Evolutionary conservation across 257 asterid species (phyloP).

Genomic region (Lycium ferocissimum): DNA sequence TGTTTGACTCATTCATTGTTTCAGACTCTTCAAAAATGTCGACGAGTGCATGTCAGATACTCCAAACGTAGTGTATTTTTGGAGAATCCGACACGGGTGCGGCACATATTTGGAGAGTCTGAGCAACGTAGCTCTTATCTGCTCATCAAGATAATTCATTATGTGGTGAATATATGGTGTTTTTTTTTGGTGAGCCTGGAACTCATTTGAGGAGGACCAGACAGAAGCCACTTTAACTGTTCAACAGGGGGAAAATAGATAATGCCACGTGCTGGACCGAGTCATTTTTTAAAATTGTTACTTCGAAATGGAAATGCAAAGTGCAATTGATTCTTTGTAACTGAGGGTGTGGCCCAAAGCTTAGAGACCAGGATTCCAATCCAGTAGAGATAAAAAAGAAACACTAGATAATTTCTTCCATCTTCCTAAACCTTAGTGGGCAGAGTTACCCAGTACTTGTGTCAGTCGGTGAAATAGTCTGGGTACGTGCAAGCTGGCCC

Average conservation of each 20-base stretch:
- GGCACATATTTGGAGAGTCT: too few relatives aligned
- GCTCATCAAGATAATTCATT: background rate
- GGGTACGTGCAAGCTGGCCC: background rate
- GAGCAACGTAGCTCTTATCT: background rate
- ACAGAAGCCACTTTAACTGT: conserved; percentile 9
- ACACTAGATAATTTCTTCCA: background rate
- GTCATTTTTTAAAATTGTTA: background rate
- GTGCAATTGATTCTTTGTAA: background rate
- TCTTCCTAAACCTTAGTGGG: background rate
- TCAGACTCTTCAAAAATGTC: background rate
- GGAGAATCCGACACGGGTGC: too few relatives aligned
- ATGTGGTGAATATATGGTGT: background rate
- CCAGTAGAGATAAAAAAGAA: background rate
- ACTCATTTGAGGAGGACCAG: background rate
- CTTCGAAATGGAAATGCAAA: background rate
- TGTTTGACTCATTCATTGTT: background rate
- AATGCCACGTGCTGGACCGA: background rate
- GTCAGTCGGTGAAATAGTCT: background rate
- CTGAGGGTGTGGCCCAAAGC: background rate
- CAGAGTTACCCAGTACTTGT: background rate
- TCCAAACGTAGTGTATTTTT: too few relatives aligned
- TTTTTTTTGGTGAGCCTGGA: background rate
- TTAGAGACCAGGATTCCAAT: background rate
- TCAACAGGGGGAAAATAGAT: background rate
- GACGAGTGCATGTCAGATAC: too few relatives aligned